These are phyloP conservation scores for Monotropa hypopitys DNA, from an alignment of 179 eudicot genomes.

Conservation along the genomic window DNA sequence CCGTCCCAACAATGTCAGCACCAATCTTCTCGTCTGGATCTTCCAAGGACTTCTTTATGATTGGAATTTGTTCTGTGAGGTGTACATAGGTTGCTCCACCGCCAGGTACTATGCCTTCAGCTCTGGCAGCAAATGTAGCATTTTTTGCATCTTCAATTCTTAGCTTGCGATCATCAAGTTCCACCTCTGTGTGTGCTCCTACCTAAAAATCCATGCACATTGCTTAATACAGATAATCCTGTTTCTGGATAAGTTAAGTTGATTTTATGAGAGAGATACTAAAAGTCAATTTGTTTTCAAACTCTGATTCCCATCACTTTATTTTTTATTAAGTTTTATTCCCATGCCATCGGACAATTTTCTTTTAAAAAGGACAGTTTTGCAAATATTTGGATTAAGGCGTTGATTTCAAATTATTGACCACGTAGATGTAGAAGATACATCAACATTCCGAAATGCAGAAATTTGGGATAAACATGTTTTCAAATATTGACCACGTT, in stretches of 20 bases:
- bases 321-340: background rate
- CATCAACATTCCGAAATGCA: background rate
- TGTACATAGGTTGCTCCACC: conserved; percentile 86
- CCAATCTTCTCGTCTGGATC: conserved; percentile 81
- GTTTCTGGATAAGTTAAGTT: background rate
- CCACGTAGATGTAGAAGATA: background rate
- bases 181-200: conserved; percentile 84
- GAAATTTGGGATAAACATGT: background rate
- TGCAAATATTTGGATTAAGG: background rate
- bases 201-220: conserved; percentile 34
- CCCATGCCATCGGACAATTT: background rate
- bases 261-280: background rate
- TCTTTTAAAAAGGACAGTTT: background rate
- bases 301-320: background rate
- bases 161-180: conserved; percentile 89
- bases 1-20: conserved; percentile 66
- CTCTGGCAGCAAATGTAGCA: conserved; percentile 84
- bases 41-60: conserved; percentile 29
- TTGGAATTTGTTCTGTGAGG: conserved; percentile 60
- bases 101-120: conserved; percentile 91
- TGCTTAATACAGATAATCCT: background rate
- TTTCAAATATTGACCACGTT: background rate
- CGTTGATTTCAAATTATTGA: background rate
- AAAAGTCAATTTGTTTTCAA: background rate
- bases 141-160: conserved; percentile 86